Evolutionary conservation across 805 yeast species (phyloP).

Genomic region (Saccharomycopsis sp.): DNA sequence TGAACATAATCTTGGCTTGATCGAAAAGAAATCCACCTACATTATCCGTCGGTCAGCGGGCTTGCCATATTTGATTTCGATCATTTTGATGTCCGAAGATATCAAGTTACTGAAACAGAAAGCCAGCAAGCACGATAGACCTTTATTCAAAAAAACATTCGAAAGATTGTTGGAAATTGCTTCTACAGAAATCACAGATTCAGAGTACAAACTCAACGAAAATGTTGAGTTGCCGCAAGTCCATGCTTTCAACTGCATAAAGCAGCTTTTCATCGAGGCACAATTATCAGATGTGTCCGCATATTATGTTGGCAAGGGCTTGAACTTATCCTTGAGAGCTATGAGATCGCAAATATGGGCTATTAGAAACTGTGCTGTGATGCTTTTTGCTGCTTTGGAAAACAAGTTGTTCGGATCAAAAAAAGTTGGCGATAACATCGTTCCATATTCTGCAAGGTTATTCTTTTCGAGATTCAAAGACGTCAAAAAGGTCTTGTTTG

Average conservation of each 20-base stretch:
- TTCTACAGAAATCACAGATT: conserved; percentile 36
- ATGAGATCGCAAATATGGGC: conserved; percentile 76
- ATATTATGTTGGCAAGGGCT: conserved; percentile 46
- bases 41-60: conserved; percentile 93
- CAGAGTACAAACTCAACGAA: conserved; percentile 35
- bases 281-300: conserved; percentile 48
- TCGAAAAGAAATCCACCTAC: conserved; percentile 53
- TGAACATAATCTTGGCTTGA: conserved; percentile 41
- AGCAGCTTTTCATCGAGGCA: conserved; percentile 66
- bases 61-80: conserved; percentile 72
- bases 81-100: conserved; percentile 51
- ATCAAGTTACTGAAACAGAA: background rate
- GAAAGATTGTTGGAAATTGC: conserved; percentile 50
- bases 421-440: conserved; percentile 33
- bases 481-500: conserved; percentile 43
- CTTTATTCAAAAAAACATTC: conserved; percentile 45
- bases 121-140: conserved; percentile 27
- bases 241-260: conserved; percentile 84
- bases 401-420: conserved; percentile 63
- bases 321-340: conserved; percentile 52
- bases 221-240: conserved; percentile 83
- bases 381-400: conserved; percentile 84
- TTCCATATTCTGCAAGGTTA: conserved; percentile 43
- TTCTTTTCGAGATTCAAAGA: conserved; percentile 65
- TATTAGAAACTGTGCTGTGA: conserved; percentile 83